phyloP scores from a whole-genome alignment of 176 grass and related monocot genomes.

The Avena eriantha region DNA sequence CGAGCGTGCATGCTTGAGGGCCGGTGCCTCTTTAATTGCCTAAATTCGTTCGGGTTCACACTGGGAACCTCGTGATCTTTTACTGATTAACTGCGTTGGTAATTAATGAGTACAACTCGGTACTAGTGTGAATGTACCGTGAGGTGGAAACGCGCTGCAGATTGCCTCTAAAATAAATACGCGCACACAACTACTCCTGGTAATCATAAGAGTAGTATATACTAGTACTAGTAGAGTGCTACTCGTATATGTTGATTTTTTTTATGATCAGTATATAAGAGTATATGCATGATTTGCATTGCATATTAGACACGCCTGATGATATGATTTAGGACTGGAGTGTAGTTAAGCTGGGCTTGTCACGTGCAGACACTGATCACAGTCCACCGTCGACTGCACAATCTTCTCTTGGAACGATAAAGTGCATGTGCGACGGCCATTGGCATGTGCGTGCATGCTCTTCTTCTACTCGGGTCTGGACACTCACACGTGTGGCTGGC shows the following conservation, averaged over 20 bases:
- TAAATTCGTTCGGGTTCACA: constrained; percentile 17
- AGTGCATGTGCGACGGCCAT: constrained; percentile 51
- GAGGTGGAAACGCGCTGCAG: neutral
- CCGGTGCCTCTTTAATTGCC: constrained; percentile 31
- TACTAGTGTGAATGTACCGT: constrained; percentile 20
- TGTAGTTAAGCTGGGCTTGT: no score
- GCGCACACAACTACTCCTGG: no score
- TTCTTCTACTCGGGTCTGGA: constrained; percentile 47
- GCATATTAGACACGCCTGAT: no score
- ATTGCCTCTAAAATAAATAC: neutral
- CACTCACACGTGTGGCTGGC: constrained; percentile 55
- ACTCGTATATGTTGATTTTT: no score
- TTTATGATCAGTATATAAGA: no score
- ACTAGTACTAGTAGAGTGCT: no score
- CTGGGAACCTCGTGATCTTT: neutral
- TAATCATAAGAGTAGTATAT: no score
- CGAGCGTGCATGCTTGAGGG: neutral
- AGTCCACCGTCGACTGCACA: constrained; percentile 41
- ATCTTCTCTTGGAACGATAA: constrained; percentile 60
- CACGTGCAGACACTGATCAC: constrained; percentile 50
- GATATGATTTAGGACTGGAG: no score
- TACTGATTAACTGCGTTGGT: constrained; percentile 6
- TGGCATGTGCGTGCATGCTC: constrained; percentile 62
- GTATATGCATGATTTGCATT: no score
- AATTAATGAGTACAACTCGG: neutral